Base-by-base conservation (phyloP, 2,329 filamentous ascomycete genomes). In the Trichophyton mentagrophytes region DNA sequence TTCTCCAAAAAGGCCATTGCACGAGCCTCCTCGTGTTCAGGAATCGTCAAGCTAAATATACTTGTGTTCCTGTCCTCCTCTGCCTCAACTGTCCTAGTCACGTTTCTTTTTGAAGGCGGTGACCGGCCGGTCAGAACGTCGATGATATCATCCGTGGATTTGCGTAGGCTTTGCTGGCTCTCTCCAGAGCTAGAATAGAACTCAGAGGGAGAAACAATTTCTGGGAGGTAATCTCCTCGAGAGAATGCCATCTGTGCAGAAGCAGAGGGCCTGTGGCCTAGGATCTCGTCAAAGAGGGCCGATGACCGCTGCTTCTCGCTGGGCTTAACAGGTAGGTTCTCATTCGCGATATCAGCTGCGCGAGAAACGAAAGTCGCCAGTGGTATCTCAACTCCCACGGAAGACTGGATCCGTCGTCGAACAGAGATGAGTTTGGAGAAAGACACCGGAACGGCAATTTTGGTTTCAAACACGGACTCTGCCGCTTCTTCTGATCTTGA, bases 281-380 rank as follows among this genome's bases (percentile, higher is more conserved):
- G 81, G 13, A 97, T 80, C 68, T 92, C 85, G 71, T 96, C 85
- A 76, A 97, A 97, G 11, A 99, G 83, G 71, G 95, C 90, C 40
- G 87, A 78, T 0, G 88, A 85, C 22, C 60, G 55, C 46, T 59
- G 47, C 7, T 55, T 15, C 20, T 57, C 46, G 13, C 87, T 86
- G 69, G 84, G 80, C 53, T 82, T 80, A 63, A 78, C 78, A 3
- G 85, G 82, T 30, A 81, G 82, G 53, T 88, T 84, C 64, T 93
- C 87, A 75, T 97, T 97, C 63, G 93, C 93, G 27, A 95, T 76
- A 68, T 93, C 86, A 46, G 88, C 83, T 46, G 93, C 93, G 60
- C 90, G 87, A 60, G 85, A 82, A 71, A 99, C 84, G 76, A 97
- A 96, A 11, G 88, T 90, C 1, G 88, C 89, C 3, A 97, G 78